A percentile compares a stretch with the other conserved stretches of the same genome.
phyloP scores from a whole-genome alignment of 2,329 filamentous ascomycete species.

The Periconia sp. region DNA sequence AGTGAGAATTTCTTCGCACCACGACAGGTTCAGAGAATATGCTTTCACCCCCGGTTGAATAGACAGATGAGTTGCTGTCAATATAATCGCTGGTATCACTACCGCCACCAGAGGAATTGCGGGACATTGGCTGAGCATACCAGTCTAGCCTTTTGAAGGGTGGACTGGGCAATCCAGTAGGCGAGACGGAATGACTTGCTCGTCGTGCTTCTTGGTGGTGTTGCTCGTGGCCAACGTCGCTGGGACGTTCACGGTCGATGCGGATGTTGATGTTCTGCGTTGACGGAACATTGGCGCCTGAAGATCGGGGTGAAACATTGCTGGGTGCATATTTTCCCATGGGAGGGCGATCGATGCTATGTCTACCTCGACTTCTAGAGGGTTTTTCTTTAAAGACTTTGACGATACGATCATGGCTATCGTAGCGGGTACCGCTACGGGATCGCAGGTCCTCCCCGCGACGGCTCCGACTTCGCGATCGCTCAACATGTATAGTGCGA shows the following conservation, averaged over 20 bases:
- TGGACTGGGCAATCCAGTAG: conserved; percentile 1
- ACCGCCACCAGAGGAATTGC: conserved; percentile 19
- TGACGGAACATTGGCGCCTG: conserved; percentile 13
- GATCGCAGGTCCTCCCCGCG: conserved; percentile 10
- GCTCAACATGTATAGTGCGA: background rate
- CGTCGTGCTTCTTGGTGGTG: background rate
- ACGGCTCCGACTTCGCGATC: conserved; percentile 10
- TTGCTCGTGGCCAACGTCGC: conserved; percentile 6
- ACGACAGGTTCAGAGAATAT: conserved; percentile 15
- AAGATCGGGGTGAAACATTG: conserved; percentile 18
- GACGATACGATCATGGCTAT: conserved; percentile 8
- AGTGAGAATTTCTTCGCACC: conserved; percentile 2
- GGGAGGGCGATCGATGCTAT: conserved; percentile 16
- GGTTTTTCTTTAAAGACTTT: conserved; percentile 12
- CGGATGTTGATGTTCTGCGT: conserved; percentile 21
- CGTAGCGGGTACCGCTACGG: conserved; percentile 13
- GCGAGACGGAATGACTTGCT: background rate
- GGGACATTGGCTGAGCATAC: conserved; percentile 17
- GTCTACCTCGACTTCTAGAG: conserved; percentile 12
- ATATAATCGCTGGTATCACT: conserved; percentile 24
- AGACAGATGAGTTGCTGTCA: conserved; percentile 16
- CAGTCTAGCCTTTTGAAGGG: conserved; percentile 10
- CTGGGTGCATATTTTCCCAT: conserved; percentile 20
- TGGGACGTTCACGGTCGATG: conserved; percentile 12
- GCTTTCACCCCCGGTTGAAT: conserved; percentile 20